These are phyloP conservation scores for Orbilia ellipsospora DNA, from an alignment of 2,329 filamentous ascomycete genomes.

Conservation along the genomic window DNA sequence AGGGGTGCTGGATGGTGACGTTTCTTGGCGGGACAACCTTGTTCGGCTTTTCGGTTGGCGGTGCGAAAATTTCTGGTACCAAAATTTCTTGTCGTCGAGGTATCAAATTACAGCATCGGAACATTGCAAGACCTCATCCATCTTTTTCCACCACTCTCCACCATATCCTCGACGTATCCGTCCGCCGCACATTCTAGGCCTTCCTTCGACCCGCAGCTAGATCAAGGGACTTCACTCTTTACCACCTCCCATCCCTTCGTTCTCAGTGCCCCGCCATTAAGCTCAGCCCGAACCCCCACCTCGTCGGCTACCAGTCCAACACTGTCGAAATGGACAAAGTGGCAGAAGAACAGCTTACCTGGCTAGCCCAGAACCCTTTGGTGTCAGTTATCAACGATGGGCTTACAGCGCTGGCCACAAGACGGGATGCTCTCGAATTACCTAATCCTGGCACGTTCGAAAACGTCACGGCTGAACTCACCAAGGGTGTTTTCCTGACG, in stretches of 20 bases:
- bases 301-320: constrained; percentile 58
- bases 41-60: constrained; percentile 19
- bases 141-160: background rate
- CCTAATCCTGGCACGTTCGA: constrained; percentile 94
- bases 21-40: constrained; percentile 38
- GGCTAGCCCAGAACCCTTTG: constrained; percentile 80
- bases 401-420: constrained; percentile 82
- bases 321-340: constrained; percentile 57
- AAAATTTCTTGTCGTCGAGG: constrained; percentile 43
- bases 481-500: constrained; percentile 94
- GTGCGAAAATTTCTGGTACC: constrained; percentile 52
- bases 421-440: constrained; percentile 86
- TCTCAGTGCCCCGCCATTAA: constrained; percentile 58
- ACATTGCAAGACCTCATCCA: background rate
- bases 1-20: constrained; percentile 29
- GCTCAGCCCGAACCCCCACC: constrained; percentile 58
- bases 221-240: constrained; percentile 52
- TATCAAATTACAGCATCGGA: constrained; percentile 1
- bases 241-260: constrained; percentile 57
- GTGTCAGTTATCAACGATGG: constrained; percentile 77
- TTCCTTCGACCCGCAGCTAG: constrained; percentile 1
- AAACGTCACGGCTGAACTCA: constrained; percentile 87
- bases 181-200: constrained; percentile 5
- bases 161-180: background rate
- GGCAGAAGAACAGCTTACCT: constrained; percentile 67